A percentile compares a stretch with the other conserved stretches of the same genome.
These are phyloP conservation scores for Juncus inflexus DNA, from an alignment of 176 grass and related monocot species.

Conservation along the genomic window DNA sequence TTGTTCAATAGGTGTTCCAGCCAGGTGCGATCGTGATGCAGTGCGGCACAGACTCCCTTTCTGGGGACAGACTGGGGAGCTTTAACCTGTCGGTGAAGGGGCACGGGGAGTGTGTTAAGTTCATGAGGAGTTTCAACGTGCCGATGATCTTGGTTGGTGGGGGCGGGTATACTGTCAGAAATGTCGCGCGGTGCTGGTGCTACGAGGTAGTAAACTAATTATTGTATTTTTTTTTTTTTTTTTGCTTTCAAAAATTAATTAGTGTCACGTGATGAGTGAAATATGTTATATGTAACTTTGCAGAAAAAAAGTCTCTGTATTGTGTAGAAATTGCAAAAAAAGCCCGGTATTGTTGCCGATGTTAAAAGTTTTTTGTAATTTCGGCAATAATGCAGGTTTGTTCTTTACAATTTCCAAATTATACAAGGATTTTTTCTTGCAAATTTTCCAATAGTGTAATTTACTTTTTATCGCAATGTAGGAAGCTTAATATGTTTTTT, in stretches of 20 bases:
- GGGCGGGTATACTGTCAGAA: slow-evolving; percentile 87
- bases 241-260: too few relatives aligned
- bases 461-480: too few relatives aligned
- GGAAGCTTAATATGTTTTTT: too few relatives aligned
- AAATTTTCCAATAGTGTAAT: too few relatives aligned
- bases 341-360: too few relatives aligned
- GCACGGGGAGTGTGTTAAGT: slow-evolving; percentile 81
- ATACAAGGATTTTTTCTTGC: too few relatives aligned
- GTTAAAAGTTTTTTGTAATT: too few relatives aligned
- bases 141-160: slow-evolving; percentile 79
- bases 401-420: too few relatives aligned
- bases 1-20: slow-evolving; percentile 29
- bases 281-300: neutral
- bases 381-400: too few relatives aligned
- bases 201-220: slow-evolving; percentile 61
- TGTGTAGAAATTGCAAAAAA: too few relatives aligned
- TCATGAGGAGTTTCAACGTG: slow-evolving; percentile 96
- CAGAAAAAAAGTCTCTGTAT: neutral
- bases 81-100: slow-evolving; percentile 93
- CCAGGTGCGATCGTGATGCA: slow-evolving; percentile 92
- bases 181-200: slow-evolving; percentile 91
- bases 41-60: slow-evolving; percentile 81
- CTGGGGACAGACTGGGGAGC: slow-evolving; percentile 80
- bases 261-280: neutral
- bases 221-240: too few relatives aligned